These are phyloP conservation scores for Pseudogymnoascus sp. DNA, from an alignment of 2,329 filamentous ascomycete species.

Conservation along the genomic window DNA sequence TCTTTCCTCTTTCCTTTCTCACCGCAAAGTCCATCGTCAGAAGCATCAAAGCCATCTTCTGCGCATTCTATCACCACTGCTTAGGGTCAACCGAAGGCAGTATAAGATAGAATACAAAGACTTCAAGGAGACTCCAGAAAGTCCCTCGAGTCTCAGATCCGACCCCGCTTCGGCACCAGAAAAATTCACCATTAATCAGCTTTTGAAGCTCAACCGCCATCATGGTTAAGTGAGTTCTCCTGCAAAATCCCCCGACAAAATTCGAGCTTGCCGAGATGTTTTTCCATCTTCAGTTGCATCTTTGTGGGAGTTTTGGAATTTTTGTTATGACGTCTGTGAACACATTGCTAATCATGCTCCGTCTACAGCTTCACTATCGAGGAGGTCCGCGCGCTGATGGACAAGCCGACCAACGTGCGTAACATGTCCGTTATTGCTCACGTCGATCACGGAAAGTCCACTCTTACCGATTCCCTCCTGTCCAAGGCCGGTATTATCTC, in stretches of 20 bases:
- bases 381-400: slow-evolving; percentile 73
- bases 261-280: neutral
- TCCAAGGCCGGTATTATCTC: slow-evolving; percentile 99
- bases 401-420: slow-evolving; percentile 67
- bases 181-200: slow-evolving; percentile 26
- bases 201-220: slow-evolving; percentile 66
- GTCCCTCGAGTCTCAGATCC: slow-evolving; percentile 19
- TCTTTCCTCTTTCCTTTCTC: slow-evolving; percentile 17
- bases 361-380: slow-evolving; percentile 88
- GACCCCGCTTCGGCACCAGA: slow-evolving; percentile 19
- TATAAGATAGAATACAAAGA: slow-evolving; percentile 18
- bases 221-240: slow-evolving; percentile 93
- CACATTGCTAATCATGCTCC: slow-evolving; percentile 39
- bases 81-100: slow-evolving; percentile 22
- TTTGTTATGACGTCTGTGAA: slow-evolving; percentile 5
- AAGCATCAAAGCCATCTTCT: slow-evolving; percentile 19
- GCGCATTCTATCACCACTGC: slow-evolving; percentile 23
- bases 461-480: slow-evolving; percentile 97
- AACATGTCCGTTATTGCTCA: slow-evolving; percentile 99
- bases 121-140: slow-evolving; percentile 18
- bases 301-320: neutral
- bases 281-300: neutral
- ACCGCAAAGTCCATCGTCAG: slow-evolving; percentile 12
- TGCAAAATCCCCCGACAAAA: slow-evolving; percentile 2
- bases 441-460: slow-evolving; percentile 99